A percentile compares a stretch with the other conserved stretches of the same genome.
These are phyloP conservation scores for California macrophylla DNA, from an alignment of 441 rosid genomes.

Conservation along the genomic window DNA sequence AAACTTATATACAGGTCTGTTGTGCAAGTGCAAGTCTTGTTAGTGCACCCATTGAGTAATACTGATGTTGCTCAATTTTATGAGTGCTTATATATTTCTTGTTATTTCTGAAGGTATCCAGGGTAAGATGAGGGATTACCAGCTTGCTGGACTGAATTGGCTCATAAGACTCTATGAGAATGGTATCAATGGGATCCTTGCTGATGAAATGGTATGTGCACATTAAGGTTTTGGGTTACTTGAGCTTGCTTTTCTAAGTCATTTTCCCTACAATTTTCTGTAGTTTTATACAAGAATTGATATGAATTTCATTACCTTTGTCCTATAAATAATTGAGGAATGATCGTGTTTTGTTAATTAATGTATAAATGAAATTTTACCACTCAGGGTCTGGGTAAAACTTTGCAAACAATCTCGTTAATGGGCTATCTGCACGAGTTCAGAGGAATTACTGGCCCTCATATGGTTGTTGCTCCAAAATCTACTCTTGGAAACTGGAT, in stretches of 20 bases:
- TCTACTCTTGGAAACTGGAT: slow-evolving; percentile 99
- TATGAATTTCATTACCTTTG: not conserved
- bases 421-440: slow-evolving; percentile 91
- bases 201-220: slow-evolving; percentile 77
- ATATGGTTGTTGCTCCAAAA: slow-evolving; percentile 99
- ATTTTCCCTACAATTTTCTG: not conserved
- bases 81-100: not conserved
- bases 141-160: slow-evolving; percentile 96
- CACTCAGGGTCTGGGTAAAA: slow-evolving; percentile 91
- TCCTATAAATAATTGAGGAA: not conserved
- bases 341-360: not conserved
- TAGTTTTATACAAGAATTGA: not conserved
- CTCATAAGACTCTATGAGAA: slow-evolving; percentile 93
- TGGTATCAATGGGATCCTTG: slow-evolving; percentile 96
- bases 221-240: not conserved
- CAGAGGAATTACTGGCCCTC: slow-evolving; percentile 92
- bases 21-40: not conserved
- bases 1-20: not conserved
- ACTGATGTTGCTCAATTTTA: not conserved
- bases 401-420: slow-evolving; percentile 94
- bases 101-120: slow-evolving; percentile 58
- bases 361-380: slow-evolving; percentile 6
- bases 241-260: not conserved
- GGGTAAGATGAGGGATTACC: slow-evolving; percentile 97
- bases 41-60: not conserved